Conservation (phyloP, 1,139 yeast species). For the Chernovozyma aurita region DNA sequence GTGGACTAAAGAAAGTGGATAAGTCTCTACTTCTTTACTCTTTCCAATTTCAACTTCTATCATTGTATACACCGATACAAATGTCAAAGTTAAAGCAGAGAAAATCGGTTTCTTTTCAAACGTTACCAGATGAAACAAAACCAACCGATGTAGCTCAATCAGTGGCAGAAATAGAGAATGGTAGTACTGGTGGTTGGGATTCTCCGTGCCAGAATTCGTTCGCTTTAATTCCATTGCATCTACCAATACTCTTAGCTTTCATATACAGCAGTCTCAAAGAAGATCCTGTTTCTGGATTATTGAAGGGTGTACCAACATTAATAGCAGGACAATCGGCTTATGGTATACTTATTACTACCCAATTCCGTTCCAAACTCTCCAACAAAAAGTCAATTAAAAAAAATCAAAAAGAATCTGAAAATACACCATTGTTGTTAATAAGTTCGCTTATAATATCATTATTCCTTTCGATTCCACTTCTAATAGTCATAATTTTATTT, state of each 20-base stretch:
- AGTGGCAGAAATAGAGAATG: no score
- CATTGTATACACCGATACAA: no score
- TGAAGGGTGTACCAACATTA: constrained; percentile 23
- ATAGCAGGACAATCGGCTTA: constrained; percentile 25
- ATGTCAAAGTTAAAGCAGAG: constrained; percentile 1
- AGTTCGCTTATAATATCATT: constrained; percentile 39
- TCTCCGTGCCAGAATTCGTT: constrained; percentile 1
- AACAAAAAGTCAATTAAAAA: constrained; percentile 10
- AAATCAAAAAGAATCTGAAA: constrained; percentile 20
- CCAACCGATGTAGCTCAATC: no score
- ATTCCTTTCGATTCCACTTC: constrained; percentile 49
- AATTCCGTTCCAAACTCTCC: neutral
- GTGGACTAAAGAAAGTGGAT: no score
- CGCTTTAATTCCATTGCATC: constrained; percentile 5
- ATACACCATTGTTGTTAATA: constrained; percentile 28
- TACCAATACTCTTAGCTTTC: constrained; percentile 5
- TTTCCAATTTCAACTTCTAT: no score
- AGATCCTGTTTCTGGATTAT: constrained; percentile 22
- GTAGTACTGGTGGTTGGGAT: no score
- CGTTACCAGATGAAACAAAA: neutral
- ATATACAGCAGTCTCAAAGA: constrained; percentile 26
- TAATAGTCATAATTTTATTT: constrained; percentile 53
- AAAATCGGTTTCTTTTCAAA: constrained; percentile 4
- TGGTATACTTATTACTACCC: constrained; percentile 20
- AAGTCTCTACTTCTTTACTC: no score